These are phyloP conservation scores for Phytophthora kernoviae DNA, from an alignment of 352 stramenopile species.

Conservation along the genomic window DNA sequence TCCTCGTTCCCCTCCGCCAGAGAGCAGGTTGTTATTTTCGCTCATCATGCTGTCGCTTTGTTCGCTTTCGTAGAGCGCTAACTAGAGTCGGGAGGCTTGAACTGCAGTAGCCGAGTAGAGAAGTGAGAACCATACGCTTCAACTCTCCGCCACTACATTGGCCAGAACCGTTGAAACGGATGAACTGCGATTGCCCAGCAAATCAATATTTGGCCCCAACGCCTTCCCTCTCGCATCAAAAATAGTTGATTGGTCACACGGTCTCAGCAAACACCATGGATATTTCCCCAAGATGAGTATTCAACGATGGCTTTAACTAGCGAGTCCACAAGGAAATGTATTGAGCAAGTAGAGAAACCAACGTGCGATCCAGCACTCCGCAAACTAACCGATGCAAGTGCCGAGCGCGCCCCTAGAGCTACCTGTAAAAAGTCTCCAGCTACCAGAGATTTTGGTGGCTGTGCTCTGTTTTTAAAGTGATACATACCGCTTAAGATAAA, in stretches of 20 bases:
- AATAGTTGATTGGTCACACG: constrained; percentile 9
- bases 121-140: constrained; percentile 12
- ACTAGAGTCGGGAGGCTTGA: constrained; percentile 3
- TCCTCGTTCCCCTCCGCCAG: constrained; percentile 2
- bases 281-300: too few relatives aligned
- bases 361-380: constrained; percentile 8
- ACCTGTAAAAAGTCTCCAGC: background rate
- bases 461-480: too few relatives aligned
- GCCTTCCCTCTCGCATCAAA: constrained; percentile 12
- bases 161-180: constrained; percentile 22
- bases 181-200: constrained; percentile 15
- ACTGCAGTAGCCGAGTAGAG: constrained; percentile 9
- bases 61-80: background rate
- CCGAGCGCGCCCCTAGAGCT: too few relatives aligned
- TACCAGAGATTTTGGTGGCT: constrained; percentile 19
- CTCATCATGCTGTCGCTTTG: constrained; percentile 25
- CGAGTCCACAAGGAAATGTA: background rate
- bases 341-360: constrained; percentile 10
- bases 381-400: too few relatives aligned
- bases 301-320: too few relatives aligned
- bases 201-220: constrained; percentile 8
- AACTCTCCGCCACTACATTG: background rate
- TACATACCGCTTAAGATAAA: too few relatives aligned
- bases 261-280: background rate
- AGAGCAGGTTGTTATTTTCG: constrained; percentile 36